phyloP scores from a whole-genome alignment of 805 yeast species.

The Yamadazyma laniorum region DNA sequence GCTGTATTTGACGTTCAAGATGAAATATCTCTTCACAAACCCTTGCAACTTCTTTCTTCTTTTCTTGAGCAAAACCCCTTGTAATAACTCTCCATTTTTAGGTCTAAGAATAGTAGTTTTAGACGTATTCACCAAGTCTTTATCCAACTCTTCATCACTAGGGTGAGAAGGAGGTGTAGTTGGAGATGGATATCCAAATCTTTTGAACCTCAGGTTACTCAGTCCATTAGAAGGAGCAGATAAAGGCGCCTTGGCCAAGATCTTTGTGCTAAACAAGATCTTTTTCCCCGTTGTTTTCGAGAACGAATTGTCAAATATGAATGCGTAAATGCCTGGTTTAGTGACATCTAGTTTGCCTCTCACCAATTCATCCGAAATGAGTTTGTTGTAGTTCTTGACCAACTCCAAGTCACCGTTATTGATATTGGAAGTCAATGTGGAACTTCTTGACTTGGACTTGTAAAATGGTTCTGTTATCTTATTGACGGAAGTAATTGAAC shows the following conservation, averaged over 20 bases:
- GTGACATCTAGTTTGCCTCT: constrained; percentile 61
- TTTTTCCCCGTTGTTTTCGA: constrained; percentile 83
- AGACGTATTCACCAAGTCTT: background rate
- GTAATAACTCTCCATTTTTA: constrained; percentile 68
- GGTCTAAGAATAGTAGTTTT: constrained; percentile 29
- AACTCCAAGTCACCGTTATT: constrained; percentile 44
- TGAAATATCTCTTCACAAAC: constrained; percentile 79
- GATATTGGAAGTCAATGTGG: constrained; percentile 38
- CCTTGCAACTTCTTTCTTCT: constrained; percentile 82
- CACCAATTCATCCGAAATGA: constrained; percentile 54
- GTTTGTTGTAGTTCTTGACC: constrained; percentile 56
- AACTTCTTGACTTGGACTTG: constrained; percentile 35
- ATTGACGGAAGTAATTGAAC: constrained; percentile 35
- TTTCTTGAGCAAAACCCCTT: constrained; percentile 77
- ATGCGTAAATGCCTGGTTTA: constrained; percentile 74
- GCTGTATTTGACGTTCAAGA: constrained; percentile 78
- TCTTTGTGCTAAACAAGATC: constrained; percentile 54
- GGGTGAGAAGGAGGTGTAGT: constrained; percentile 3
- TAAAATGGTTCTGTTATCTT: constrained; percentile 30
- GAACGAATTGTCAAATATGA: constrained; percentile 89
- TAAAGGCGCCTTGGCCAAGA: constrained; percentile 1
- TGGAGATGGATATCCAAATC: constrained; percentile 8
- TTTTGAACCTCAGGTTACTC: background rate
- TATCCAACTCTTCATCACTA: constrained; percentile 3
- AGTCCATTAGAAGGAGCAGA: background rate